Evolutionary conservation across 1,284 basidiomycete genomes (phyloP), one percentile per base, ranked within the genome.

Genomic region (Lignosus rhinocerotis): DNA sequence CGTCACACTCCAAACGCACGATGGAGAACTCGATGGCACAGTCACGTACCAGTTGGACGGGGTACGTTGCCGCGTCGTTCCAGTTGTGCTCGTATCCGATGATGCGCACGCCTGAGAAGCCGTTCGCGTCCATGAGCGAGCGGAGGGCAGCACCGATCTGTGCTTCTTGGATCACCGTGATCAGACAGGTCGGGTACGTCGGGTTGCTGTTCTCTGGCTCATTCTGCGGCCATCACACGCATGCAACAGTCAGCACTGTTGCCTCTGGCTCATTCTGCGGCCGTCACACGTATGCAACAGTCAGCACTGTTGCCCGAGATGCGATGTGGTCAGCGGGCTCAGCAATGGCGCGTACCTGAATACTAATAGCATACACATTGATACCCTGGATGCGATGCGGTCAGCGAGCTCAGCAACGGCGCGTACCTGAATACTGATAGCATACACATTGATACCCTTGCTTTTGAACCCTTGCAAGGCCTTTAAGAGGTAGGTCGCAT

Each of bases 251-350:
- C 8, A 39, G 11, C 36, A 39, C 12, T 12, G n/a, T n/a, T n/a
- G n/a, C n/a, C 62, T 80, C 73, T 0, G 80, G 81, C 53, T 83
- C 82, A 57, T 83, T 83, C 80, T 82, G 60, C 42, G n/a, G 32
- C 2, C 16, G 44, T 39, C 3, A 39, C 14, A n/a, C 14, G n/a
- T 1, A n/a, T 6, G 5, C 36, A 9, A 39, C 5, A 14, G 11
- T 39, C 8, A 39, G 11, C 36, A 39, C 12, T 12, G n/a, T 14
- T 6, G 11, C 7, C n/a, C 12, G 14, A 4, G 5, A 39, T 16
- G n/a, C 6, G 19, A 43, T 12, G 17, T 30, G 9, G 8, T 7
- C 3, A 14, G 10, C 11, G 25, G 2, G 25, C 25, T 25, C 25
- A 25, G 25, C 25, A 12, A 19, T 1, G 6, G 16, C n/a, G 19